A percentile compares a stretch with the other conserved stretches of the same genome.
Evolutionary conservation across 805 yeast genomes (phyloP).

Genomic region (Lachancea lanzarotensis): DNA sequence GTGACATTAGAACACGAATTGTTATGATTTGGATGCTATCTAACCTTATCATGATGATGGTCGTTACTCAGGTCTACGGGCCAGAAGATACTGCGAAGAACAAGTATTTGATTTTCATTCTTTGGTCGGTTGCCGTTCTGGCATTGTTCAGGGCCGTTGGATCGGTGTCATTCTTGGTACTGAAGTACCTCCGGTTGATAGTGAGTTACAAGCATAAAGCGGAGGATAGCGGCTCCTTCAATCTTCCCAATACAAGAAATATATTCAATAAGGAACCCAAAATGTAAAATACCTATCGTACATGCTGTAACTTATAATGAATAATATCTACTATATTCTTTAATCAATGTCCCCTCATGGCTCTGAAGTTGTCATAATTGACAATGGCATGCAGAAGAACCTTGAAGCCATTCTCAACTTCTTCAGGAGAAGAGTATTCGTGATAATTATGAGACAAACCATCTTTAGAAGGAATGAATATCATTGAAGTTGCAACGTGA

Average conservation of each 20-base stretch:
- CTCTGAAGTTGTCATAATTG: slow-evolving; percentile 33
- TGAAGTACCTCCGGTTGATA: slow-evolving; percentile 35
- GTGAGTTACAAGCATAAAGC: slow-evolving; percentile 37
- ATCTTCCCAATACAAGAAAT: slow-evolving; percentile 12
- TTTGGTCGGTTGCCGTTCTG: slow-evolving; percentile 88
- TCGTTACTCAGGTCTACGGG: slow-evolving; percentile 75
- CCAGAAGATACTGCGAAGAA: slow-evolving; percentile 62
- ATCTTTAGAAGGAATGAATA: slow-evolving; percentile 61
- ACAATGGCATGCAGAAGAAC: slow-evolving; percentile 48
- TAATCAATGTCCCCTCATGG: slow-evolving; percentile 14
- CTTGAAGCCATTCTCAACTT: slow-evolving; percentile 53
- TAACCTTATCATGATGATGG: slow-evolving; percentile 76
- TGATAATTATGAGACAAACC: slow-evolving; percentile 64
- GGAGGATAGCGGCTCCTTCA: slow-evolving; percentile 31
- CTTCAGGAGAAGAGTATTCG: slow-evolving; percentile 60
- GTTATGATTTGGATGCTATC: slow-evolving; percentile 92
- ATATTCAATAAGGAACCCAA: slow-evolving; percentile 6
- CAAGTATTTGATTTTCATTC: slow-evolving; percentile 70
- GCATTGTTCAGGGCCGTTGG: slow-evolving; percentile 81
- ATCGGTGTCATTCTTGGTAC: slow-evolving; percentile 58
- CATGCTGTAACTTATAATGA: neutral
- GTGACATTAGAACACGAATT: slow-evolving; percentile 90
- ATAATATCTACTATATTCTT: neutral
- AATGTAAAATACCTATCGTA: slow-evolving; percentile 1
- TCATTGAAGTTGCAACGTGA: slow-evolving; percentile 64